Base-by-base conservation (phyloP, 1,284 basidiomycete species). In the Melampsora americana region DNA sequence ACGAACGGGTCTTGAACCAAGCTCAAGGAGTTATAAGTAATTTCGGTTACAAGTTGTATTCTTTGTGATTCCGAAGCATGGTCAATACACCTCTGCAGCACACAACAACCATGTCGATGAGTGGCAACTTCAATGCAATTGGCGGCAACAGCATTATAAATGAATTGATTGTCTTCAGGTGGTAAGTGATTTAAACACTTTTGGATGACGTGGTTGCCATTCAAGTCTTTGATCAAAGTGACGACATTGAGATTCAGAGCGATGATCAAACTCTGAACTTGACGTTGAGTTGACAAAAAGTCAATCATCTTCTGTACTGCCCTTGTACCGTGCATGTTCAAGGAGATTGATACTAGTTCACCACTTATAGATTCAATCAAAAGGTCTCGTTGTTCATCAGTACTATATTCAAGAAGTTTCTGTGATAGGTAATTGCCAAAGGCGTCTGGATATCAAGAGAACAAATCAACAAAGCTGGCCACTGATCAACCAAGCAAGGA, bases 261-360 rank as follows among this genome's bases (percentile, higher is more conserved):
- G 77, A 95, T 87, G 82, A 99, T 99, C 85, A 99, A 93, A 64
- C 93, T 93, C 83, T 95, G 92, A 81, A 99, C 98, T 90, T 94
- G 92, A 82, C 94, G 87, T 80, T 92, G 89, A 77, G 92, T 93
- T n/a, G 93, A 95, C 81, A 99, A 85, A 86, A 97, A 99, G 84
- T 99, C 96, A 80, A 99, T 97, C 94, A 98, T 99, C 87, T 99
- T 99, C 85, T 99, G 96, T 71, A 99, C 96, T 32, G 96, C 96
- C 77, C 96, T 90, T 50, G 96, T 99, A 56, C 96, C 96, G 84
- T 99, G 96, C 96, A 99, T 99, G 85, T 99, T 99, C 80, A 99
- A 87, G 61, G 94, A 97, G 83, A 99, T 99, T 81, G 91, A 93
- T 80, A 99, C 96, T 68, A 99, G 87, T 81, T 99, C 96, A 81